Evolutionary conservation across 2,329 filamentous ascomycete genomes (phyloP).

Genomic region (Colletotrichum echinochloae): DNA sequence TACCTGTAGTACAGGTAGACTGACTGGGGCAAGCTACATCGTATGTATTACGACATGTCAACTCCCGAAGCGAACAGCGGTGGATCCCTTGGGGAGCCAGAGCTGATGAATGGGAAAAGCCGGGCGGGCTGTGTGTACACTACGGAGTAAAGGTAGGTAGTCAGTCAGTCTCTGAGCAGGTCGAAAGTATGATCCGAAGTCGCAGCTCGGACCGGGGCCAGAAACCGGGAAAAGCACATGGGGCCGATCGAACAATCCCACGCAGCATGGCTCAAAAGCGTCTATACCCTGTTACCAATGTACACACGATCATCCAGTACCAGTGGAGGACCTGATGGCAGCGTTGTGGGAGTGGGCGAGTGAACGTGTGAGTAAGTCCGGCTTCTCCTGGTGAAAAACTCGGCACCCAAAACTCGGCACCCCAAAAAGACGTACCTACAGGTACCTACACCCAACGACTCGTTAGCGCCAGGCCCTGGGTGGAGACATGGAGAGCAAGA

Average conservation of each 20-base stretch:
- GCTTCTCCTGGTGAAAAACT: slow-evolving; percentile 7
- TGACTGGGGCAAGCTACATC: background rate
- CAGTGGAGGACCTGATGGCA: background rate
- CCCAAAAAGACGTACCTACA: no score
- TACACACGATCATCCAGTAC: background rate
- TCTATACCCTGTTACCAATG: background rate
- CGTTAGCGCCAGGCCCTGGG: slow-evolving; percentile 33
- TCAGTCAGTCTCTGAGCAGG: background rate
- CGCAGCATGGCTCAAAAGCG: slow-evolving; percentile 14
- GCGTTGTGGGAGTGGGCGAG: background rate
- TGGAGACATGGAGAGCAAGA: slow-evolving; percentile 35
- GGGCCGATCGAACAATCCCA: slow-evolving; percentile 33
- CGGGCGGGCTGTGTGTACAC: slow-evolving; percentile 24
- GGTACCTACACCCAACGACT: background rate
- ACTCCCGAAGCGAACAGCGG: slow-evolving; percentile 3
- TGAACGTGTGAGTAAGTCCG: slow-evolving; percentile 3
- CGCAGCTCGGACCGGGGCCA: slow-evolving; percentile 15
- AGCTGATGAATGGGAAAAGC: slow-evolving; percentile 31
- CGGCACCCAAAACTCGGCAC: background rate
- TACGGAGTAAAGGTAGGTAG: no score
- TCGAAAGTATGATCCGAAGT: slow-evolving; percentile 31
- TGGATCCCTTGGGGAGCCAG: slow-evolving; percentile 21
- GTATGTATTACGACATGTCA: slow-evolving; percentile 27
- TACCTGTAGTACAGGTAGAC: no score
- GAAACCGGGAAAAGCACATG: slow-evolving; percentile 12